Conservation (phyloP, 2,329 filamentous ascomycete genomes). For the Apiospora malaysiana region DNA sequence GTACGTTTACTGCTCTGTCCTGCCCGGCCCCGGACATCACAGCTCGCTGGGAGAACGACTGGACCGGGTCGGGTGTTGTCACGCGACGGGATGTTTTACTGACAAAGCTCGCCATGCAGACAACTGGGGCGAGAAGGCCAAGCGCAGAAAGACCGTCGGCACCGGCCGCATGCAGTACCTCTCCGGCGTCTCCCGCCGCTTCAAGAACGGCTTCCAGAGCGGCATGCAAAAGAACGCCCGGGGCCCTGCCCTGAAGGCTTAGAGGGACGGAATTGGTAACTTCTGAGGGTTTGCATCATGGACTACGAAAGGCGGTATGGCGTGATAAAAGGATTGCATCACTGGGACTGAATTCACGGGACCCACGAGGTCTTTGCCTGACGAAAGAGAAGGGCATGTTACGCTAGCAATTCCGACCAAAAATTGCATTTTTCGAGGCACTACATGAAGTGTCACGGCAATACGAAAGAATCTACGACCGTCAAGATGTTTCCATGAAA, state of each 20-base stretch:
- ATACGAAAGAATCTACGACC: constrained; percentile 19
- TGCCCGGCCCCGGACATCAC: background rate
- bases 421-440: constrained; percentile 27
- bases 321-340: constrained; percentile 29
- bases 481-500: constrained; percentile 15
- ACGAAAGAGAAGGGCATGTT: constrained; percentile 33
- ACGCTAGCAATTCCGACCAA: constrained; percentile 38
- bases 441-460: constrained; percentile 14
- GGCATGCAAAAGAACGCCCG: constrained; percentile 77
- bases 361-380: constrained; percentile 35
- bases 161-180: constrained; percentile 96
- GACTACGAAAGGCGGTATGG: constrained; percentile 33
- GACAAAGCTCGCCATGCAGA: constrained; percentile 56
- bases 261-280: constrained; percentile 39
- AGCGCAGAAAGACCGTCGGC: constrained; percentile 99
- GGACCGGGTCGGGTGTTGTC: constrained; percentile 18
- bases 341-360: constrained; percentile 42
- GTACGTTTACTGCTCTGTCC: constrained; percentile 66
- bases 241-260: constrained; percentile 64
- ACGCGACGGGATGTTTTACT: constrained; percentile 30
- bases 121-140: constrained; percentile 99
- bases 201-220: constrained; percentile 97
- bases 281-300: constrained; percentile 43
- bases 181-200: constrained; percentile 88
- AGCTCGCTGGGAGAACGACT: constrained; percentile 22